phyloP scores from a whole-genome alignment of 345 rosid genomes.

The Pugionium dolabratum region DNA sequence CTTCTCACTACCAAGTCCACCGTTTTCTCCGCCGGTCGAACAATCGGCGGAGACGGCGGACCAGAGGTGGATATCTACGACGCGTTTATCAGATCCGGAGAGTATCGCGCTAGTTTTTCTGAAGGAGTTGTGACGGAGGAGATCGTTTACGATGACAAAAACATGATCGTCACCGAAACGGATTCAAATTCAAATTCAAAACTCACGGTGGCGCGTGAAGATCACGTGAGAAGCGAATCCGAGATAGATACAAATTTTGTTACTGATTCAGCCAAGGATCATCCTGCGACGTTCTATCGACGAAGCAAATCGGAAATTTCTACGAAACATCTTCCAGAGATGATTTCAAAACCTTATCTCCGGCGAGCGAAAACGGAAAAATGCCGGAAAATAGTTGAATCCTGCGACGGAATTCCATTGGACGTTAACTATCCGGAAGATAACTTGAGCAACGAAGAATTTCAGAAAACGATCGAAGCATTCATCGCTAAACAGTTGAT shows the following conservation, averaged over 20 bases:
- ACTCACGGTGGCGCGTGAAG: conserved; percentile 32
- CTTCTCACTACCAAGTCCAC: conserved; percentile 58
- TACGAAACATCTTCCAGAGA: conserved; percentile 24
- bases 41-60: conserved; percentile 30
- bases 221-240: conserved; percentile 7
- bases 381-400: conserved; percentile 15
- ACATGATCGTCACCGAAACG: conserved; percentile 4
- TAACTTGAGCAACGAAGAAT: conserved; percentile 69
- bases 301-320: conserved; percentile 46
- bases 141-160: conserved; percentile 39
- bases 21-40: conserved; percentile 35
- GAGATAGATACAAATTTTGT: neutral
- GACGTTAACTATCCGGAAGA: conserved; percentile 38
- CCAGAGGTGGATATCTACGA: conserved; percentile 46
- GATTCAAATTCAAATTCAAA: conserved; percentile 15
- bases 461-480: conserved; percentile 63
- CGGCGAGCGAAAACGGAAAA: conserved; percentile 60
- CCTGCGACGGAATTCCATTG: too few species aligned
- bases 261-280: conserved; percentile 19
- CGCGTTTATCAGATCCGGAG: conserved; percentile 45
- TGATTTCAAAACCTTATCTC: conserved; percentile 29
- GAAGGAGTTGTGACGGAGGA: conserved; percentile 37
- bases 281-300: conserved; percentile 29
- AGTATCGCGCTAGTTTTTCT: conserved; percentile 17
- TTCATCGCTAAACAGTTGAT: conserved; percentile 67